These are phyloP conservation scores for Saccharomyces hybrid DNA, from an alignment of 1,139 yeast species.

Conservation along the genomic window DNA sequence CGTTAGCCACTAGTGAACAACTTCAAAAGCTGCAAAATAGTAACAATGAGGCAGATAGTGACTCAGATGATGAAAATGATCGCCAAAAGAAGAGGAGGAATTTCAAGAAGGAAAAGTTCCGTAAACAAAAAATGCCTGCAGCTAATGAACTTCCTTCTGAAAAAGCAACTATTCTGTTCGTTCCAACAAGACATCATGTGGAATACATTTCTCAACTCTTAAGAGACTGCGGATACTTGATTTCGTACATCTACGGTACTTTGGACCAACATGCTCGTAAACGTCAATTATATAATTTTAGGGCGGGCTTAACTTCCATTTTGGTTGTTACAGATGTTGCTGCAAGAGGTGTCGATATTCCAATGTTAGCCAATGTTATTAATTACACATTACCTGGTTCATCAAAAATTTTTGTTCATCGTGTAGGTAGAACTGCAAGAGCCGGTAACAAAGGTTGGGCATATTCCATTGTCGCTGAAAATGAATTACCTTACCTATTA, in stretches of 20 bases:
- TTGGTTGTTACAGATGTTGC: constrained; percentile 97
- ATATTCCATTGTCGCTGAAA: constrained; percentile 75
- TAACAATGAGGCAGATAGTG: constrained; percentile 43
- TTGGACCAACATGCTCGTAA: constrained; percentile 92
- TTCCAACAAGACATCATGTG: constrained; percentile 96
- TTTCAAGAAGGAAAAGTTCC: constrained; percentile 35
- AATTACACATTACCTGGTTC: constrained; percentile 87
- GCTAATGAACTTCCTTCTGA: constrained; percentile 81
- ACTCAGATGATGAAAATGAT: constrained; percentile 37
- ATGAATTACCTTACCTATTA: constrained; percentile 79
- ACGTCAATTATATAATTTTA: constrained; percentile 76
- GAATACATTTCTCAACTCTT: constrained; percentile 73
- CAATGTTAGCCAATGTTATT: constrained; percentile 87
- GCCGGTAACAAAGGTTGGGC: constrained; percentile 99
- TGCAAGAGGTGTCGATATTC: constrained; percentile 98
- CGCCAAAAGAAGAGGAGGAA: constrained; percentile 32
- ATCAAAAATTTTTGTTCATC: constrained; percentile 87
- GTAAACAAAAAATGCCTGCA: constrained; percentile 57
- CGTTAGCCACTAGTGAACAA: constrained; percentile 64
- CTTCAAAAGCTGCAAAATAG: constrained; percentile 40
- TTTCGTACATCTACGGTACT: constrained; percentile 87
- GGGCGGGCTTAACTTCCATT: constrained; percentile 72
- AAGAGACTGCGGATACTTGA: constrained; percentile 73
- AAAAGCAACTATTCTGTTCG: constrained; percentile 83
- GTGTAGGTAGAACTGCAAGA: constrained; percentile 99